Percentiles rank a stretch among this genome's conserved stretches.
phyloP scores from a whole-genome alignment of 805 yeast species.

The Hanseniaspora taiwanica region DNA sequence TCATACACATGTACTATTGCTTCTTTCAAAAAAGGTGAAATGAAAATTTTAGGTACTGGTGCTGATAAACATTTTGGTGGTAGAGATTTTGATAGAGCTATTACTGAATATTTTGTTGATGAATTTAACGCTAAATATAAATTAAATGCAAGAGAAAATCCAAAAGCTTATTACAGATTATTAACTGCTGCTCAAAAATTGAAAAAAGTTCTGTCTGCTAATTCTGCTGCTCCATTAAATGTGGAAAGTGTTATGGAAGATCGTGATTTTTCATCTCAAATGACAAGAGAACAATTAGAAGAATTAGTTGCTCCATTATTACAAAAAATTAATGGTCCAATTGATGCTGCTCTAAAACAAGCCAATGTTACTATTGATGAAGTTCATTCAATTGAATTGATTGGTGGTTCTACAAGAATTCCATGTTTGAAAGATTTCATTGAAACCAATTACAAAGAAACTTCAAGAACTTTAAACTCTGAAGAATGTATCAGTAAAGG shows the following conservation, averaged over 20 bases:
- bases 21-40: constrained; percentile 90
- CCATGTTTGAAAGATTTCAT: constrained; percentile 81
- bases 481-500: constrained; percentile 99
- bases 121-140: constrained; percentile 86
- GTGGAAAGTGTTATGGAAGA: constrained; percentile 96
- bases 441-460: constrained; percentile 63
- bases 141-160: constrained; percentile 80
- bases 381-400: constrained; percentile 81
- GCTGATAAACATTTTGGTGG: constrained; percentile 97
- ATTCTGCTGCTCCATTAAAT: constrained; percentile 84
- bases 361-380: constrained; percentile 65
- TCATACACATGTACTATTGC: constrained; percentile 83
- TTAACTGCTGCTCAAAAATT: constrained; percentile 82
- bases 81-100: constrained; percentile 87
- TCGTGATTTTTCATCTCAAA: constrained; percentile 80
- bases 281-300: constrained; percentile 88
- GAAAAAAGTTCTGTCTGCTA: constrained; percentile 94
- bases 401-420: constrained; percentile 98
- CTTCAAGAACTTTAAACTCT: constrained; percentile 93
- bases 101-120: constrained; percentile 88
- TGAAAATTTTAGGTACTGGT: constrained; percentile 84
- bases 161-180: constrained; percentile 92
- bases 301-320: constrained; percentile 74
- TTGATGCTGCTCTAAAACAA: constrained; percentile 66
- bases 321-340: constrained; percentile 61